Evolutionary conservation across 345 rosid genomes (phyloP), one percentile per base, ranked within the genome.

Genomic region (Syzygium jambos): DNA sequence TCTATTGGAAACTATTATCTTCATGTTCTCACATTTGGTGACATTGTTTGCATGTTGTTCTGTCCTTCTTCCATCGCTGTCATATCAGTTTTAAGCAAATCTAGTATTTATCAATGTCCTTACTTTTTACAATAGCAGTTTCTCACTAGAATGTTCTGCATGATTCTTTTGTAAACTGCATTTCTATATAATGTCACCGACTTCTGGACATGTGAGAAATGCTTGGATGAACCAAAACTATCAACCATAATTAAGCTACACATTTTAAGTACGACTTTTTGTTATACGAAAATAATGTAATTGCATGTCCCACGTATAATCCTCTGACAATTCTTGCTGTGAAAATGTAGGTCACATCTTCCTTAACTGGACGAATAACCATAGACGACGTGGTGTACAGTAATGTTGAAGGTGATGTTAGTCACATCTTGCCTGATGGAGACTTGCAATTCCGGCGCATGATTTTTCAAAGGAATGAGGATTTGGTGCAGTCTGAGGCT

Each of bases 401-500:
- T 92, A 92, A 89, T 89, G 85, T 87, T 90, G 94, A 92, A 89
- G 91, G 88, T 87, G 94, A 89, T 88, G 85, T 89, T 6, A 90
- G 86, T 88, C 88, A 57, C 84, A 85, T 93, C 89, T 87, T 92
- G 91, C 90, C 94, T 52, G 88, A 91, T 84, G 57, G 52, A 19
- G 94, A 94, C 87, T 89, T 93, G 90, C 87, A 90, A 86, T 95
- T 95, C 88, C 95, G 99, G 10, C 98, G 99, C 86, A 98, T 97
- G 92, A 92, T 97, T 65, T 97, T 97, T 84, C 93, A 92, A 92
- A 93, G 99, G 91, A 90, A 94, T 54, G 96, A 95, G 91, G 89
- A 92, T 80, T 88, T 97, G 91, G 95, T 97, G 87, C 99, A 97
- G 90, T 97, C 99, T 86, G 99, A 97, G 94, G 98, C 98, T 92